Base-by-base conservation (phyloP, 2,329 filamentous ascomycete species). In the Microcyclosporella mali region DNA sequence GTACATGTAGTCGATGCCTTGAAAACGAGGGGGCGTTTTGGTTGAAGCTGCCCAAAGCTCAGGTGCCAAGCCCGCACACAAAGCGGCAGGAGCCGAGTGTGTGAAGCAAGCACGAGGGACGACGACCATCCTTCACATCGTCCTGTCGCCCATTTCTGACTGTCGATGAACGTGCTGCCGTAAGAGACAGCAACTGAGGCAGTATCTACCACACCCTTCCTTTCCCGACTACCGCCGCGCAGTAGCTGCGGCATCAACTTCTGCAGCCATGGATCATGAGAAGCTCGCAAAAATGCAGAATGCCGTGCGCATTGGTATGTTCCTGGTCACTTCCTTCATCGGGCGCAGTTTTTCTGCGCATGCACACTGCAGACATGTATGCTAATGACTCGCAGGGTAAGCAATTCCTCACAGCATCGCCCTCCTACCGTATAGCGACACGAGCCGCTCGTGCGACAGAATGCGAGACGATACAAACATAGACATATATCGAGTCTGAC, bases 231-330 rank as follows among this genome's bases (percentile, higher is more conserved):
- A 38, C 38, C 32, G 18, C 46, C 37, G 40, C 47, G 41, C 29
- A 28, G 21, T 9, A 25, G 21, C 21, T 6, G 21, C 21, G 21
- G 21, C 33, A 37, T 27, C 34, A 25, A 10, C 37, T n/a, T 36
- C 50, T 42, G 53, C 52, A 41, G 55, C 40, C 59, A 81, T 82
- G 78, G 78, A 82, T 75, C 71, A 75, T 63, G 77, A 77, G 67
- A 82, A 81, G 74, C 69, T 82, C 64, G 77, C 76, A 66, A 77
- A 70, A 66, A 77, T 82, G 75, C 78, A 81, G 70, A 72, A 74
- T 70, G 77, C 75, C 61, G 77, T 78, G 65, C 76, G 78, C 67
- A 86, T 82, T 71, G 84, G 84, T 86, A 79, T 62, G 82, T 50
- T n/a, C 2, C 19, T 9, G 17, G 21, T 15, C 37, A 3, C 25